Evolutionary conservation across 1,139 yeast species (phyloP).

Genomic region (Diutina ranongensis): DNA sequence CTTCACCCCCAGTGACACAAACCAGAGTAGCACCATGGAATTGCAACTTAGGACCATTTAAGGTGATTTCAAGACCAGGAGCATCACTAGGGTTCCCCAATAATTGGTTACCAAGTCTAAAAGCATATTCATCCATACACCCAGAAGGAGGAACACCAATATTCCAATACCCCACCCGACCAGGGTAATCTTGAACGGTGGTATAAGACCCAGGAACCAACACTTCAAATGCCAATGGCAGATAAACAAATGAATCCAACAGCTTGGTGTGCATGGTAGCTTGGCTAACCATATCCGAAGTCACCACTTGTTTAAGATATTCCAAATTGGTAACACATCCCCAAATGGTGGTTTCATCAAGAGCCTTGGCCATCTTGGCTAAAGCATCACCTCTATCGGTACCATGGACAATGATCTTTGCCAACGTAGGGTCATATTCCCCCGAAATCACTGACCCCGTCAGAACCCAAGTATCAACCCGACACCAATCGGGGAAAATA

Average conservation of each 20-base stretch:
- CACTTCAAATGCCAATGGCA: slow-evolving; percentile 76
- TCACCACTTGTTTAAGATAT: slow-evolving; percentile 75
- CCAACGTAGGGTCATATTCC: slow-evolving; percentile 93
- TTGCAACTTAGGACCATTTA: slow-evolving; percentile 72
- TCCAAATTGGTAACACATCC: slow-evolving; percentile 89
- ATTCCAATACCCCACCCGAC: slow-evolving; percentile 79
- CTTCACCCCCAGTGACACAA: slow-evolving; percentile 80
- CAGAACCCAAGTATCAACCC: slow-evolving; percentile 88
- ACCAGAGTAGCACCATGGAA: slow-evolving; percentile 75
- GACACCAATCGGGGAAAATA: slow-evolving; percentile 75
- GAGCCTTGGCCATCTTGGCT: slow-evolving; percentile 61
- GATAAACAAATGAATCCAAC: slow-evolving; percentile 70
- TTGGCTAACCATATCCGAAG: slow-evolving; percentile 70
- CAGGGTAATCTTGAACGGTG: slow-evolving; percentile 93
- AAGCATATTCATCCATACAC: slow-evolving; percentile 91
- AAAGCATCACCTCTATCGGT: slow-evolving; percentile 79
- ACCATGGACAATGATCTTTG: slow-evolving; percentile 93
- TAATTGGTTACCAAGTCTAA: slow-evolving; percentile 77
- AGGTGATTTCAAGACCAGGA: slow-evolving; percentile 84
- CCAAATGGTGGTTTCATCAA: slow-evolving; percentile 73
- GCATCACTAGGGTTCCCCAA: slow-evolving; percentile 77
- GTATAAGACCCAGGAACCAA: slow-evolving; percentile 87
- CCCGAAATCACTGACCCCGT: slow-evolving; percentile 87
- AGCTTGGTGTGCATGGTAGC: slow-evolving; percentile 83
- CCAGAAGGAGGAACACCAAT: slow-evolving; percentile 98